These are phyloP conservation scores for Taphrina confusa DNA, from an alignment of 1,139 yeast genomes.

Conservation along the genomic window DNA sequence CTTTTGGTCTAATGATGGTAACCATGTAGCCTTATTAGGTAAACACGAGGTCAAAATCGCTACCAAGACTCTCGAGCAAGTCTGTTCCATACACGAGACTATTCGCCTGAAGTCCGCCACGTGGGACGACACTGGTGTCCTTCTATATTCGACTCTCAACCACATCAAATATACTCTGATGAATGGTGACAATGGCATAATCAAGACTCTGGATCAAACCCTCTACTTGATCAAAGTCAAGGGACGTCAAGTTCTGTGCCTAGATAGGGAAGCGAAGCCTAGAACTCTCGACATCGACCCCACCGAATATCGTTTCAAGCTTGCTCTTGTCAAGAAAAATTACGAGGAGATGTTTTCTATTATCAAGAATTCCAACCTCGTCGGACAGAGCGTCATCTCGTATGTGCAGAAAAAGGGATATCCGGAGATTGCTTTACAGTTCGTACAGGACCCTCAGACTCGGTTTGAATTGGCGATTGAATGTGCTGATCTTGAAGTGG, in stretches of 20 bases:
- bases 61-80: conserved; percentile 70
- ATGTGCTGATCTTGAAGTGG: conserved; percentile 83
- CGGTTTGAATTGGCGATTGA: conserved; percentile 94
- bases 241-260: conserved; percentile 72
- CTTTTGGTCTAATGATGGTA: conserved; percentile 85
- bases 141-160: conserved; percentile 89
- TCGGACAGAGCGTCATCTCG: conserved; percentile 95
- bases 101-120: conserved; percentile 96
- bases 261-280: conserved; percentile 82
- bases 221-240: conserved; percentile 73
- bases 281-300: conserved; percentile 83
- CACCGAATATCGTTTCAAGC: conserved; percentile 94
- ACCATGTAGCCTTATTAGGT: conserved; percentile 80
- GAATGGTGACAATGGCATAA: conserved; percentile 93
- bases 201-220: conserved; percentile 90
- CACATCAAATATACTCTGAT: conserved; percentile 91
- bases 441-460: conserved; percentile 94
- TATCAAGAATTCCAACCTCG: conserved; percentile 83
- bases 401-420: conserved; percentile 93
- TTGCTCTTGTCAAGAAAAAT: conserved; percentile 84
- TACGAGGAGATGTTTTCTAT: conserved; percentile 89
- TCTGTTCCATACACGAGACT: conserved; percentile 91
- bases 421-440: conserved; percentile 91
- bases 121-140: conserved; percentile 93
- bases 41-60: conserved; percentile 93